These are phyloP conservation scores for Cutaneotrichosporon cyanovorans DNA, from an alignment of 1,284 basidiomycete species.

Conservation along the genomic window DNA sequence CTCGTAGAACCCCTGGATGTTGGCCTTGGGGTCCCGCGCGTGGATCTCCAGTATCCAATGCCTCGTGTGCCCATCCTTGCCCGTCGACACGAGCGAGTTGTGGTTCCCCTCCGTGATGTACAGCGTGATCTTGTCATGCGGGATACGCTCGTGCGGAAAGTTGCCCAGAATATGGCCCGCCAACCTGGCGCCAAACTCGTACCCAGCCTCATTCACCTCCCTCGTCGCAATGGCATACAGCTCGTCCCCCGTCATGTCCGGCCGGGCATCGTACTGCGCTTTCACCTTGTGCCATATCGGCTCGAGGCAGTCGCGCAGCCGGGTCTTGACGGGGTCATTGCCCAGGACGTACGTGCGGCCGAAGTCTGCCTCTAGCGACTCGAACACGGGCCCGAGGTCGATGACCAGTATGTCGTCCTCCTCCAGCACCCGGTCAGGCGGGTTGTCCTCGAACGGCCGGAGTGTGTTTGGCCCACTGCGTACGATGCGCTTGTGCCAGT, in stretches of 20 bases:
- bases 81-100: constrained; percentile 3
- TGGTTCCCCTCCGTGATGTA: constrained; percentile 12
- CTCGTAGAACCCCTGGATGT: constrained; percentile 16
- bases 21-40: constrained; percentile 4
- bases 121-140: constrained; percentile 15
- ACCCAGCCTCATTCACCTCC: constrained; percentile 3
- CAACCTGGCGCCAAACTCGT: constrained; percentile 12
- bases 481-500: constrained; percentile 19
- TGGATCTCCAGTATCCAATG: constrained; percentile 19
- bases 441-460: constrained; percentile 16
- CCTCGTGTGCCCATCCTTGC: constrained; percentile 10
- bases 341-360: constrained; percentile 18
- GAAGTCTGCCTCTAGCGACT: constrained; percentile 17
- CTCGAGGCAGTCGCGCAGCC: constrained; percentile 13
- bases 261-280: constrained; percentile 8
- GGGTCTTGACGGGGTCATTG: constrained; percentile 10
- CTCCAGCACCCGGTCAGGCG: constrained; percentile 12
- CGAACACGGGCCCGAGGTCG: constrained; percentile 18
- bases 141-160: constrained; percentile 19
- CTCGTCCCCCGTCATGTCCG: constrained; percentile 13
- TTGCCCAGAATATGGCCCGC: constrained; percentile 12
- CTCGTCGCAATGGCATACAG: constrained; percentile 8
- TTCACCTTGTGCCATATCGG: constrained; percentile 11
- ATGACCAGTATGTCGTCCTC: constrained; percentile 16
- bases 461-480: constrained; percentile 16